Base-by-base conservation (phyloP, 164 flowering plant species). In the Akebia trifoliata region DNA sequence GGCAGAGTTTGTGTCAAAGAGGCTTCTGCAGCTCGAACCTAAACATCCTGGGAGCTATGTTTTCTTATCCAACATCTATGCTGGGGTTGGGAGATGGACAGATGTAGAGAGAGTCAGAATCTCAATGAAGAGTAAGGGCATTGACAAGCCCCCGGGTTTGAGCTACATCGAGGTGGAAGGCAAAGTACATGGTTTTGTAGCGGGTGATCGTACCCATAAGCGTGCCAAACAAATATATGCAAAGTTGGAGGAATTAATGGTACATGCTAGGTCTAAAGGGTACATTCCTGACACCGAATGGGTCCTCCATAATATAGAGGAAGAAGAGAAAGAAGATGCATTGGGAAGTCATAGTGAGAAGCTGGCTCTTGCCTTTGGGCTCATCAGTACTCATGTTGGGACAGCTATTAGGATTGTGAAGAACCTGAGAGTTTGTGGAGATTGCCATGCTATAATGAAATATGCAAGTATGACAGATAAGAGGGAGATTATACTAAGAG, bases 291-390 rank as follows among this genome's bases (percentile, higher is more conserved):
- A 70, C 57, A 76, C 77, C 10, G 78, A 66, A 37, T 71, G 75
- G 76, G 76, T 74, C 21, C 71, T 74, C 42, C 79, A 76, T 63
- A 69, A 78, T 46, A 81, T 81, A 44, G 79, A 78, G 60, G 81
- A 72, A 62, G 83, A 81, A 60, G 83, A 81, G 66, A 81, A 81
- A 60, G 83, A 78, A 69, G 77, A 73, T 37, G 63, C 77, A 50
- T 43, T 74, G 48, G 81, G 78, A 61, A 69, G 66, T 55, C 85
- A 78, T 44, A 76, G 82, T 40, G 58, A 55, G 46, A 55, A 55
- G 45, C 46, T 55, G 32, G 58, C 58, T 25, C 58, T 55, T 38
- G 74, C 81, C 9, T 78, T 72, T 65, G 82, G 74, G 36, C 64
- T 81, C 15, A 64, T 81, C 36, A 61, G 66, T 49, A 76, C 78